Percentiles rank a stretch among this genome's conserved stretches.
Conservation (phyloP, 2,329 filamentous ascomycete genomes). For the Aaosphaeria pasadenensis region DNA sequence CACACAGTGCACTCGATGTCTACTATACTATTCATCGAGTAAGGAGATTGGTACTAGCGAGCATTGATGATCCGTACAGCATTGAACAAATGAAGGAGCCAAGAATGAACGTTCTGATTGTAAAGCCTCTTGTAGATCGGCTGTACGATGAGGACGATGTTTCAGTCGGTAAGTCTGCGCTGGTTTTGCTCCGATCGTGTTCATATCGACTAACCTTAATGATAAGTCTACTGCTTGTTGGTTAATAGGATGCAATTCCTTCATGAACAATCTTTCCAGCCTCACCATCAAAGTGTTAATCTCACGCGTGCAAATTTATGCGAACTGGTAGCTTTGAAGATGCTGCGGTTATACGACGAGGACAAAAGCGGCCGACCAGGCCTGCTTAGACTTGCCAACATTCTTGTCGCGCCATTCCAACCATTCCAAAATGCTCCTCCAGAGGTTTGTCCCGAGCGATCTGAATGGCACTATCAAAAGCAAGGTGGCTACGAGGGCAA, state of each 20-base stretch:
- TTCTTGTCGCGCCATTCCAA: slow-evolving; percentile 79
- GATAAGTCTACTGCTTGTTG: slow-evolving; percentile 72
- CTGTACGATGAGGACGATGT: slow-evolving; percentile 77
- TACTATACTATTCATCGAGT: slow-evolving; percentile 75
- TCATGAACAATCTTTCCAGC: slow-evolving; percentile 70
- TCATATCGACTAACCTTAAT: slow-evolving; percentile 4
- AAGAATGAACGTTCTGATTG: slow-evolving; percentile 75
- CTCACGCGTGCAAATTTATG: slow-evolving; percentile 74
- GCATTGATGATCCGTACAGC: slow-evolving; percentile 62
- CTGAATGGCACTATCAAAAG: slow-evolving; percentile 45
- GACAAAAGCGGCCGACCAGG: slow-evolving; percentile 69
- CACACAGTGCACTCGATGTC: slow-evolving; percentile 64
- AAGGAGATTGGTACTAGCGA: slow-evolving; percentile 45
- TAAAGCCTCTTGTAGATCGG: slow-evolving; percentile 79
- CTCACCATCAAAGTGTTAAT: slow-evolving; percentile 78
- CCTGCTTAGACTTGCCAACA: slow-evolving; percentile 70
- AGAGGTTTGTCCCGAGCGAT: slow-evolving; percentile 59
- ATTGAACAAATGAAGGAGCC: slow-evolving; percentile 76
- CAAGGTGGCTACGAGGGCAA: slow-evolving; percentile 55
- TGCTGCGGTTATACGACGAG: slow-evolving; percentile 75
- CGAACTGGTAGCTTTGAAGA: slow-evolving; percentile 74
- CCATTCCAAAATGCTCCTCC: slow-evolving; percentile 79
- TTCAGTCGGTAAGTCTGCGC: slow-evolving; percentile 59
- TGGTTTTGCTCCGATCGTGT: not conserved
- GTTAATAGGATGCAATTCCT: slow-evolving; percentile 80